These are phyloP conservation scores for Aspergillus transmontanensis DNA, from an alignment of 2,329 filamentous ascomycete genomes.

Conservation along the genomic window DNA sequence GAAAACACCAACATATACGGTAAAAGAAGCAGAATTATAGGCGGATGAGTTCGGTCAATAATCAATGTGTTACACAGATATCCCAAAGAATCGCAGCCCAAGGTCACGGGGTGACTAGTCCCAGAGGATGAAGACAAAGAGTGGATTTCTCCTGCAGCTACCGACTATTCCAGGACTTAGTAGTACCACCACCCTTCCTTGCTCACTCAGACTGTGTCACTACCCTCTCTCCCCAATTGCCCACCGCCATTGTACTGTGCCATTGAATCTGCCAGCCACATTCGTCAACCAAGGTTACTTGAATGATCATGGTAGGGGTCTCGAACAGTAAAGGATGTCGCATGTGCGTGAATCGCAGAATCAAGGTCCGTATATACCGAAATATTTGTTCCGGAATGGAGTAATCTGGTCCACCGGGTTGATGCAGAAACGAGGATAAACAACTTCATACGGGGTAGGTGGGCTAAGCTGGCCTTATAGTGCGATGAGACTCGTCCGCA, in stretches of 20 bases:
- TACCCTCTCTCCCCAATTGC: no score
- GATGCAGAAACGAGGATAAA: neutral
- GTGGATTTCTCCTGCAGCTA: neutral
- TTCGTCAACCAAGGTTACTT: neutral
- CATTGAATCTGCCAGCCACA: neutral
- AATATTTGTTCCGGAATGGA: neutral
- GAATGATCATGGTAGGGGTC: constrained; percentile 10
- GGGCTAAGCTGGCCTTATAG: neutral
- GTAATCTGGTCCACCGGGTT: no score
- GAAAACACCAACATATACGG: neutral
- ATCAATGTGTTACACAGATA: neutral
- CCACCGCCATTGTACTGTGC: no score
- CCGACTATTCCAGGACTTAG: neutral
- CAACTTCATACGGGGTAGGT: neutral
- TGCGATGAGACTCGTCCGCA: constrained; percentile 5
- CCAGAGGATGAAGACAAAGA: neutral
- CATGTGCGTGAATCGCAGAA: constrained; percentile 12
- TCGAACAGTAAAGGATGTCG: constrained; percentile 13
- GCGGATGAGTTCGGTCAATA: no score
- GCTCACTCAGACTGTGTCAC: neutral
- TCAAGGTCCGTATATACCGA: constrained; percentile 10
- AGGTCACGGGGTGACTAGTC: neutral
- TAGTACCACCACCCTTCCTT: neutral
- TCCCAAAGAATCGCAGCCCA: neutral
- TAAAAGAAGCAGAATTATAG: neutral